These are phyloP conservation scores for Schizophyllum amplum DNA, from an alignment of 1,284 basidiomycete genomes.

Conservation along the genomic window DNA sequence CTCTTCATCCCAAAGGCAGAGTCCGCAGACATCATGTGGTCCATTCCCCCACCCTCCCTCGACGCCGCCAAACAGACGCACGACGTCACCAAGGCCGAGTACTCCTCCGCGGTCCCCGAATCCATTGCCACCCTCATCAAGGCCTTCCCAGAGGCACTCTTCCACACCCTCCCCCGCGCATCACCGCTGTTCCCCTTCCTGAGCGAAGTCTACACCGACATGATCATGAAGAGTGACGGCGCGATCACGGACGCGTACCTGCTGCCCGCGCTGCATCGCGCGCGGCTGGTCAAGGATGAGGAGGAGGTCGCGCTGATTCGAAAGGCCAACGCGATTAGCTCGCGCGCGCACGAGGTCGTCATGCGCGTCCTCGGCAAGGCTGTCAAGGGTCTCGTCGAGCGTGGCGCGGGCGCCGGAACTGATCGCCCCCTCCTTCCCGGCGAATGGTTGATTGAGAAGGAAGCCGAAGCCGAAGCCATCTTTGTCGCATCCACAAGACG, in stretches of 20 bases:
- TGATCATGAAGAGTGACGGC: slow-evolving; percentile 27
- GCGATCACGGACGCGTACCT: slow-evolving; percentile 51
- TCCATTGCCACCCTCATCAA: slow-evolving; percentile 48
- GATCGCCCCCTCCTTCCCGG: slow-evolving; percentile 53
- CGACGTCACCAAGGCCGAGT: slow-evolving; percentile 50
- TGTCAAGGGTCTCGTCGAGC: slow-evolving; percentile 47
- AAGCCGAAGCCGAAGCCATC: slow-evolving; percentile 85
- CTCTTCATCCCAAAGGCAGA: slow-evolving; percentile 73
- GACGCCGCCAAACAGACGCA: slow-evolving; percentile 46
- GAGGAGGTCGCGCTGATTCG: slow-evolving; percentile 69
- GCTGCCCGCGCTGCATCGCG: slow-evolving; percentile 65
- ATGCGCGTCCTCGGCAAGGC: slow-evolving; percentile 84
- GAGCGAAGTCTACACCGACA: slow-evolving; percentile 30
- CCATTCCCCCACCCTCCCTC: slow-evolving; percentile 70
- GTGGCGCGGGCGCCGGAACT: slow-evolving; percentile 34
- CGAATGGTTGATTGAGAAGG: slow-evolving; percentile 84
- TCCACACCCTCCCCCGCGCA: slow-evolving; percentile 54
- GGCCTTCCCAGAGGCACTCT: slow-evolving; percentile 47
- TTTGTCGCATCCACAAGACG: slow-evolving; percentile 84
- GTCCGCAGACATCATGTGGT: slow-evolving; percentile 77
- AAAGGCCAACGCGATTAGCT: slow-evolving; percentile 78
- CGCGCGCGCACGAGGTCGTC: slow-evolving; percentile 79
- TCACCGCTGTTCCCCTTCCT: slow-evolving; percentile 50
- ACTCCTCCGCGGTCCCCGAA: slow-evolving; percentile 39
- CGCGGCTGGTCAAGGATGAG: slow-evolving; percentile 70